Base-by-base conservation (phyloP, 768 basidiomycete genomes). In the Mrakia gelida region DNA sequence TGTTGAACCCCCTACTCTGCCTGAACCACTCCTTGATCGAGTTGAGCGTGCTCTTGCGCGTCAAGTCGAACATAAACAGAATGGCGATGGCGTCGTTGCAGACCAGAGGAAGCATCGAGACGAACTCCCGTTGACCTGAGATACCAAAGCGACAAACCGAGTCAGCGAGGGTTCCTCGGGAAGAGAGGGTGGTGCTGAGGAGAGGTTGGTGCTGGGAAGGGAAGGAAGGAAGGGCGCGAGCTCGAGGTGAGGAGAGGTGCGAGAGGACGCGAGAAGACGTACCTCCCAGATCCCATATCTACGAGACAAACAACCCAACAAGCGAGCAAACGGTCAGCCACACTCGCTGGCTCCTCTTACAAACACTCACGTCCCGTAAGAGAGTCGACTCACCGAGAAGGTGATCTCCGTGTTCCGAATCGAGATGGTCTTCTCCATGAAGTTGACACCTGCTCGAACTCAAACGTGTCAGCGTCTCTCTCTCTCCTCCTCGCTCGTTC, bases 21-120 rank as follows among this genome's bases (percentile, higher is more conserved):
- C 97, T 89, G 88, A 98, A 99, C 97, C 97, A 99, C 85, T 99
- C 97, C 86, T 98, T 98, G 82, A 99, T 94, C 77, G 94, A 96
- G 86, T 98, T 98, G 80, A 99, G 86, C 62, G 97, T 99, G 79
- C 93, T 93, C 86, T 98, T 98, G 81, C 97, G 90, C 78, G 94
- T 94, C 67, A 99, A 88, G 87, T 99, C 97, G 84, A 99, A 99
- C 97, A 98, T 98, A 90, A 98, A 99, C 68, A 99, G 88, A 82
- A 99, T 96, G 59, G 97, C 97, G 77, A 98, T 95, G n/a, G 97
- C 77, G 43, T 78, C 74, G 78, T 75, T 75, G 21, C 95, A 98
- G 80, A 98, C 96, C 63, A 98, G 89, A 26, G 96, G 96, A 52
- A 98, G 87, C 95, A 98, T 98, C 86, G 96, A 96, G 81, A 99